Conservation (phyloP, 2,329 filamentous ascomycete species). For the Beauveria rudraprayagi region DNA sequence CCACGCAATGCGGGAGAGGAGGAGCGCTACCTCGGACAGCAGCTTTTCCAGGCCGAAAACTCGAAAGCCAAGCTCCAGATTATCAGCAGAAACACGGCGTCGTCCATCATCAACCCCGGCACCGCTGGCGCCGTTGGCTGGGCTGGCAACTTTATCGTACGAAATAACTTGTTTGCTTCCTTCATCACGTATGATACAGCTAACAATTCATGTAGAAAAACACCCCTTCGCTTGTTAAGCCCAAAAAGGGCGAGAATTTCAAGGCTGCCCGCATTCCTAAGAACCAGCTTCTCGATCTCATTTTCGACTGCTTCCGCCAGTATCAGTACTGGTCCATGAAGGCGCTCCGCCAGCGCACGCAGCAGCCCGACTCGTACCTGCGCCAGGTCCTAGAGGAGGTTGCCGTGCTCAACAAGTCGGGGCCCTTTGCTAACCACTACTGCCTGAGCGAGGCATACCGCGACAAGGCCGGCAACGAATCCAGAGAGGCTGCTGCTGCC, state of each 20-base stretch:
- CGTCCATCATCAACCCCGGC: slow-evolving; percentile 49
- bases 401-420: slow-evolving; percentile 73
- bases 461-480: slow-evolving; percentile 29
- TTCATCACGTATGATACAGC: neutral
- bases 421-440: slow-evolving; percentile 80
- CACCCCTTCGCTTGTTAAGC: slow-evolving; percentile 39
- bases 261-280: slow-evolving; percentile 87
- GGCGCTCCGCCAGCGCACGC: slow-evolving; percentile 64
- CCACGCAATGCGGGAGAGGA: slow-evolving; percentile 66
- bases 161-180: slow-evolving; percentile 20
- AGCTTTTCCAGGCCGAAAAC: slow-evolving; percentile 41
- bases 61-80: slow-evolving; percentile 43
- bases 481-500: slow-evolving; percentile 45
- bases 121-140: slow-evolving; percentile 29
- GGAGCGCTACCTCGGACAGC: slow-evolving; percentile 52
- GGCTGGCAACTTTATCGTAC: slow-evolving; percentile 48
- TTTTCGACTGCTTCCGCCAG: slow-evolving; percentile 75
- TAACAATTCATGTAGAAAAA: slow-evolving; percentile 39
- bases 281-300: slow-evolving; percentile 76
- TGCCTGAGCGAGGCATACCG: slow-evolving; percentile 57
- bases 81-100: slow-evolving; percentile 41
- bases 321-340: slow-evolving; percentile 95
- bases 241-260: slow-evolving; percentile 58
- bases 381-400: slow-evolving; percentile 78
- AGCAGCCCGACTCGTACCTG: slow-evolving; percentile 89